Base-by-base conservation (phyloP, 306 rosid species). In the Abrus precatorius region DNA sequence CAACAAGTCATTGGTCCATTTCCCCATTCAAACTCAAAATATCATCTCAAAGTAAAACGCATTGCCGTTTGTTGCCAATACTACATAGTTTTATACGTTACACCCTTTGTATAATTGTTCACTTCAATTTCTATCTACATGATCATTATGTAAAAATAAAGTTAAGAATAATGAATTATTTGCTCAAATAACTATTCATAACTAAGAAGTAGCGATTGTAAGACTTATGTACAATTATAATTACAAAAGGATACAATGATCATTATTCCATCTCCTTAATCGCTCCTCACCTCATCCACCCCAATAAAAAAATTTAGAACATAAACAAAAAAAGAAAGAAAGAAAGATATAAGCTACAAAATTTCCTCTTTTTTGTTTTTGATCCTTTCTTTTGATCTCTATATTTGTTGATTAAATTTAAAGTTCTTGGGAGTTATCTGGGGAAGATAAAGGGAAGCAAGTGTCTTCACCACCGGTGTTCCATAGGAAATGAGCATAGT, bases 401-500 rank as follows among this genome's bases (percentile, higher is more conserved):
- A 0, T 69, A 6, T 32, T 33, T 28, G 1, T 41, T 27, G 27
- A 41, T 14, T 44, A 52, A 86, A 12, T 30, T 82, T 72, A 92
- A 45, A 73, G 75, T 13, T 88, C 88, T 40, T 86, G 82, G 29
- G 83, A 62, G 78, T 69, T 69, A 52, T 93, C 98, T 0, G 92
- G 75, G 10, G 94, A 69, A 38, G 30, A 67, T 1, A 90, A 87
- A 27, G 99, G 97, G 69, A 87, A 96, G 66, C 98, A 96, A 8
- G 99, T 92, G 79, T 96, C 99, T 33, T 96, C 98, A 1, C 85
- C 99, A 29, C 97, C 99, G 1, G 97, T 92, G 82, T 92, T 87
- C 99, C 99, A 93, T 0, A 96, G 97, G 73, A 96, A 96, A 85
- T 92, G 91, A 52, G 99, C 99, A 54, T 96, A 96, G 36, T 85